A percentile compares a stretch with the other conserved stretches of the same genome.
Conservation (phyloP, 2,329 filamentous ascomycete species). For the Ramularia endophylla region DNA sequence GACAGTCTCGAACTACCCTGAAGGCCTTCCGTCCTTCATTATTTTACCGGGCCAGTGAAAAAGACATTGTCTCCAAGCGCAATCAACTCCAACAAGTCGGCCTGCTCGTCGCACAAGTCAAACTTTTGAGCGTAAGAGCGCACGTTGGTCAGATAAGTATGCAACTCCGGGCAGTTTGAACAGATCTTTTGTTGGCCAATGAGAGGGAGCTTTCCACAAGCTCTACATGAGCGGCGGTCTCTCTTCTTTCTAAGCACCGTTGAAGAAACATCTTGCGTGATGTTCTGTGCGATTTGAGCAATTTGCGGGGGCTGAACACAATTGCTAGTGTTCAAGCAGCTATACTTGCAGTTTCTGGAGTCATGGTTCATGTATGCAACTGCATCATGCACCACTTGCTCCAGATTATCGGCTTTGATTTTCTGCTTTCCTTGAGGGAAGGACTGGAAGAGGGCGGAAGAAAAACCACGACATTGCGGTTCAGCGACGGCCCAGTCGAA, state of each 20-base stretch:
- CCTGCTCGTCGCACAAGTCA: conserved; percentile 7
- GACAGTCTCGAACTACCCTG: too few species aligned
- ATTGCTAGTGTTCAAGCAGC: conserved; percentile 4
- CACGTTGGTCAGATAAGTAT: conserved; percentile 36
- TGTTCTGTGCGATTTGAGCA: neutral
- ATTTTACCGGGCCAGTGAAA: conserved; percentile 58
- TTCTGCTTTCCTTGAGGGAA: conserved; percentile 7
- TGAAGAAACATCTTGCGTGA: too few species aligned
- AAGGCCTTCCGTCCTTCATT: too few species aligned
- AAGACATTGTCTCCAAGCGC: conserved; percentile 54
- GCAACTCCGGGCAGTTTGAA: conserved; percentile 37
- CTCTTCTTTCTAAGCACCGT: too few species aligned
- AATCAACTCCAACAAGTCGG: conserved; percentile 3
- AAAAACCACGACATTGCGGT: conserved; percentile 7
- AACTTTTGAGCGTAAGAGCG: conserved; percentile 2
- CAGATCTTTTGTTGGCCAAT: neutral
- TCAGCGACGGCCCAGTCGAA: conserved; percentile 10
- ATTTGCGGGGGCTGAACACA: neutral
- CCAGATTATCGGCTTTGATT: neutral
- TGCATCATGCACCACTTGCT: conserved; percentile 4
- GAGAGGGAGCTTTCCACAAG: conserved; percentile 2
- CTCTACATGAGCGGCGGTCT: conserved; percentile 1
- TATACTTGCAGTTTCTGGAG: conserved; percentile 1
- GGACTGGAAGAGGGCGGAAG: conserved; percentile 3
- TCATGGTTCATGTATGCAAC: conserved; percentile 11